Percentiles rank a stretch among this genome's conserved stretches.
Evolutionary conservation across 805 yeast genomes (phyloP).

Genomic region (Spathaspora girioi): DNA sequence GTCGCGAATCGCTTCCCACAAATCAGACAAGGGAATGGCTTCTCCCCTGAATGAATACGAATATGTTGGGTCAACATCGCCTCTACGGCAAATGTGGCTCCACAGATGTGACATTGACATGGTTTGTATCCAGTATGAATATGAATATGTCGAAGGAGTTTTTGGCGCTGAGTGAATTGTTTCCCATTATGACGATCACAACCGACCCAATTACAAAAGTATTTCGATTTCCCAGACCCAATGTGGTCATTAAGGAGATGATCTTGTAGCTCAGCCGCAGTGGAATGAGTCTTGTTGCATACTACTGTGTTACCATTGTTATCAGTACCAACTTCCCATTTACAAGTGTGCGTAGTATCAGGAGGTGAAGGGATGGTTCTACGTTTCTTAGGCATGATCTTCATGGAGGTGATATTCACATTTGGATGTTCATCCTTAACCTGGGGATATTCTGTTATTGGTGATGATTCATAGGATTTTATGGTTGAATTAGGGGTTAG

Average conservation of each 20-base stretch:
- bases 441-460: neutral
- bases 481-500: conserved; percentile 10
- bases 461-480: conserved; percentile 10
- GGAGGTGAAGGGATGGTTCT: conserved; percentile 7
- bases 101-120: conserved; percentile 65
- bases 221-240: conserved; percentile 65
- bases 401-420: conserved; percentile 31
- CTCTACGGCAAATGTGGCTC: conserved; percentile 70
- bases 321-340: conserved; percentile 35
- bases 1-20: conserved; percentile 84
- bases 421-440: conserved; percentile 3
- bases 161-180: conserved; percentile 79
- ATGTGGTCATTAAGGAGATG: conserved; percentile 72
- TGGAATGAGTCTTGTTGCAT: conserved; percentile 50
- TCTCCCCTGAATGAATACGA: conserved; percentile 86
- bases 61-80: conserved; percentile 76
- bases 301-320: conserved; percentile 24
- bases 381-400: conserved; percentile 25
- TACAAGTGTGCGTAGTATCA: conserved; percentile 41
- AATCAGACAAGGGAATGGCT: conserved; percentile 68
- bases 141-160: conserved; percentile 79
- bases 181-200: conserved; percentile 61
- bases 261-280: conserved; percentile 60
- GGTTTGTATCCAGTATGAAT: conserved; percentile 87
- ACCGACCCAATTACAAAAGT: conserved; percentile 73